These are phyloP conservation scores for Symbiodinium natans DNA, from an alignment of 73 alveolate species.

Conservation along the genomic window DNA sequence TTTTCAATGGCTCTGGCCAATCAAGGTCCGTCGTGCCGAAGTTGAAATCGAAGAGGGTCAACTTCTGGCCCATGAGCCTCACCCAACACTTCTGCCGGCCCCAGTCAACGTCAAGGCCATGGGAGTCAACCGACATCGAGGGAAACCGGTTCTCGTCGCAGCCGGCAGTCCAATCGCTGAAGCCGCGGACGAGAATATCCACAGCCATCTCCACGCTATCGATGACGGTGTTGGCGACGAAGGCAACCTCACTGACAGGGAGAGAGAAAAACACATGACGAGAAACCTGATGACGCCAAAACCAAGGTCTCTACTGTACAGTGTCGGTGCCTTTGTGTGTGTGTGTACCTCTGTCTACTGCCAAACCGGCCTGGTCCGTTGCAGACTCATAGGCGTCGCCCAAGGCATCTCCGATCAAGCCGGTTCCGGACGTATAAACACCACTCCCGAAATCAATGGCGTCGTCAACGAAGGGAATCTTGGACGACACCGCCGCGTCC, in stretches of 20 bases:
- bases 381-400: neutral
- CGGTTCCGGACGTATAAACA: neutral
- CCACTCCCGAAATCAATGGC: too few species aligned
- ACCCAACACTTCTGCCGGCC: constrained; percentile 34
- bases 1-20: constrained; percentile 70
- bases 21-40: constrained; percentile 16
- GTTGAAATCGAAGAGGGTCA: constrained; percentile 38
- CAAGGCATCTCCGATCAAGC: neutral
- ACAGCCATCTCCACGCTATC: constrained; percentile 24
- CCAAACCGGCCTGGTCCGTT: neutral
- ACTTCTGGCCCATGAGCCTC: constrained; percentile 20
- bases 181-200: constrained; percentile 14
- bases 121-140: neutral
- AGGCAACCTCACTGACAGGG: too few species aligned
- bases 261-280: too few species aligned
- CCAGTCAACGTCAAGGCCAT: constrained; percentile 15
- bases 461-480: too few species aligned
- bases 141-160: neutral
- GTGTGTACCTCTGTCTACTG: too few species aligned
- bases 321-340: too few species aligned
- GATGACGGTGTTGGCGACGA: constrained; percentile 21
- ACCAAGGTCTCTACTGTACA: too few species aligned
- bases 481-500: too few species aligned
- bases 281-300: too few species aligned
- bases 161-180: constrained; percentile 25